Percentiles rank a stretch among this genome's conserved stretches.
Conservation (phyloP, 768 basidiomycete species). For the Suillus placidus region DNA sequence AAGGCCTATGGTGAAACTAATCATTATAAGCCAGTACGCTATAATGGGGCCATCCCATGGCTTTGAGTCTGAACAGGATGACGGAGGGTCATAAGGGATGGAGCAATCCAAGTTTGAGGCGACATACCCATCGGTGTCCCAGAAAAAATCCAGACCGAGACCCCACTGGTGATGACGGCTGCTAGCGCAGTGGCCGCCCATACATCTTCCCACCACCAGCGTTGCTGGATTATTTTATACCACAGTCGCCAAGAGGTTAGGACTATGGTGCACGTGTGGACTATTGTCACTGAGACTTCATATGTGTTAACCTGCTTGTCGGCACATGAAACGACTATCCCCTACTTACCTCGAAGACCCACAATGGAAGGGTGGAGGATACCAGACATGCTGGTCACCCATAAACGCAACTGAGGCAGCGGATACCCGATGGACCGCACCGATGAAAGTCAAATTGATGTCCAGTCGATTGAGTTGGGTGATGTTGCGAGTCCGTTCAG, state of each 20-base stretch:
- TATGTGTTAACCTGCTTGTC: slow-evolving; percentile 1
- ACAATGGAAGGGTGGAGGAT: neutral
- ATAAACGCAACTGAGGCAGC: slow-evolving; percentile 1
- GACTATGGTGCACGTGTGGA: slow-evolving; percentile 9
- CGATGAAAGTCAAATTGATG: neutral
- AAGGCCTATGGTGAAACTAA: slow-evolving; percentile 11
- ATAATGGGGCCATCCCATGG: slow-evolving; percentile 10
- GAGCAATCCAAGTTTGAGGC: neutral
- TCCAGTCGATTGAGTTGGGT: neutral
- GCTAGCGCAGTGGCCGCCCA: slow-evolving; percentile 12
- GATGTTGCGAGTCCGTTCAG: neutral
- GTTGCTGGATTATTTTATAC: slow-evolving; percentile 8
- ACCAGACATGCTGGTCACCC: neutral
- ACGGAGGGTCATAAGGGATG: neutral
- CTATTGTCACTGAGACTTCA: slow-evolving; percentile 6
- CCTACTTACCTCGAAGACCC: slow-evolving; percentile 1
- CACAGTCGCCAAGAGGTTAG: slow-evolving; percentile 14
- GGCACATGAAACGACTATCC: neutral
- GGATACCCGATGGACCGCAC: neutral
- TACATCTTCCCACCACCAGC: slow-evolving; percentile 17
- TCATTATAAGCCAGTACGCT: slow-evolving; percentile 12
- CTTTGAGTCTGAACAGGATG: neutral
- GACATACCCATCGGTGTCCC: slow-evolving; percentile 6
- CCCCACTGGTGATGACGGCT: slow-evolving; percentile 5
- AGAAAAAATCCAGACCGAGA: slow-evolving; percentile 13